Conservation (phyloP, 768 basidiomycete species). For the Lentinula boryana region DNA sequence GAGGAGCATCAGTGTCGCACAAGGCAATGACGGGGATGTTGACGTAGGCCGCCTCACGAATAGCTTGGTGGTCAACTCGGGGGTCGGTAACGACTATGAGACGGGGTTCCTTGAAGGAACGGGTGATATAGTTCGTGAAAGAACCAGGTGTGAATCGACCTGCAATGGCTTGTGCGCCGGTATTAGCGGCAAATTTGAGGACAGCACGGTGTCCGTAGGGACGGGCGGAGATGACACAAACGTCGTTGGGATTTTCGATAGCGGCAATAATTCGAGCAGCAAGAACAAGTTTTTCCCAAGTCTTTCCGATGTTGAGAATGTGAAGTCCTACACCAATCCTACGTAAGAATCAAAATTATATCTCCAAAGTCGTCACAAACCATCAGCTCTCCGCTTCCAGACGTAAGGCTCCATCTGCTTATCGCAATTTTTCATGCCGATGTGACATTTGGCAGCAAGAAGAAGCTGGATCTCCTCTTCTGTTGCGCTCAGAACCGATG, state of each 20-base stretch:
- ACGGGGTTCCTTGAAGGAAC: conserved; percentile 99
- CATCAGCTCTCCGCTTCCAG: conserved; percentile 94
- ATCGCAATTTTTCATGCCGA: conserved; percentile 99
- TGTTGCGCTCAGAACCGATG: conserved; percentile 86
- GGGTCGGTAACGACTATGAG: conserved; percentile 98
- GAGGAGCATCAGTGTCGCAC: conserved; percentile 96
- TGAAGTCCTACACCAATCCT: conserved; percentile 67
- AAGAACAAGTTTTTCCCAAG: conserved; percentile 98
- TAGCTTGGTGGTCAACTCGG: conserved; percentile 99
- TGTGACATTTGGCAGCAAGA: conserved; percentile 92
- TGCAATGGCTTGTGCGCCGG: conserved; percentile 97
- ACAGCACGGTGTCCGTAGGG: conserved; percentile 99
- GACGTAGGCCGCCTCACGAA: conserved; percentile 99
- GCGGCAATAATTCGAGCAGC: conserved; percentile 97
- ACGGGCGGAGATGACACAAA: conserved; percentile 97
- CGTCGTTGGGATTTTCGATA: conserved; percentile 96
- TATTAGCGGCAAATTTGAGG: conserved; percentile 97
- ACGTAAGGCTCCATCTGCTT: conserved; percentile 99
- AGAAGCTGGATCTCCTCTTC: conserved; percentile 97
- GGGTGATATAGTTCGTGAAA: conserved; percentile 99
- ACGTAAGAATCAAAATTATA: background rate
- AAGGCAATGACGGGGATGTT: conserved; percentile 99
- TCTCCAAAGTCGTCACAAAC: conserved; percentile 32
- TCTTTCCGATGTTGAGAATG: conserved; percentile 98
- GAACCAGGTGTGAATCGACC: conserved; percentile 99